Evolutionary conservation across 2,329 filamentous ascomycete genomes (phyloP).

Genomic region (Diaporthe citri): DNA sequence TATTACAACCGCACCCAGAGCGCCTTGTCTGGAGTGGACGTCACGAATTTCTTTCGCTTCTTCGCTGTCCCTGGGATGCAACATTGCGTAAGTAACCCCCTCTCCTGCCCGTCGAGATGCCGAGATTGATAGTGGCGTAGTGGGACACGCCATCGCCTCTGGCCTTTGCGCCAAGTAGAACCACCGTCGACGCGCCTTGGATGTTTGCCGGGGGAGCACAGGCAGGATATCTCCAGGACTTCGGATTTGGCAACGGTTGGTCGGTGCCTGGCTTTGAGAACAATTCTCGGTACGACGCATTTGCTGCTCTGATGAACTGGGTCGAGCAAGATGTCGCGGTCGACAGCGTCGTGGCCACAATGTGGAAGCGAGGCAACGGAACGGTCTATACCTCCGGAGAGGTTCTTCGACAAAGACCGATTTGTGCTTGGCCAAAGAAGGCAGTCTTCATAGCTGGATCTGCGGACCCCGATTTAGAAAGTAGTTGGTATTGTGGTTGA

Average conservation of each 20-base stretch:
- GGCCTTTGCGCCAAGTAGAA: conserved; percentile 40
- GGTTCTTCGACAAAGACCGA: conserved; percentile 42
- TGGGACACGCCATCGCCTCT: conserved; percentile 29
- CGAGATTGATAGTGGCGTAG: neutral
- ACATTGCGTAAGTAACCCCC: conserved; percentile 48
- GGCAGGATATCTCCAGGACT: conserved; percentile 37
- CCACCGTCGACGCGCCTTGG: conserved; percentile 48
- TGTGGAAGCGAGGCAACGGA: conserved; percentile 38
- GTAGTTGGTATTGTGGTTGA: conserved; percentile 31
- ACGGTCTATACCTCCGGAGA: conserved; percentile 39
- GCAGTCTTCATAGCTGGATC: conserved; percentile 30
- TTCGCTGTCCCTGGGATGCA: conserved; percentile 64
- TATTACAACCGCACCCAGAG: conserved; percentile 50
- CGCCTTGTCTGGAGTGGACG: conserved; percentile 43
- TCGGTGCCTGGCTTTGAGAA: conserved; percentile 43
- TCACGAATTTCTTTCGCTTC: conserved; percentile 59
- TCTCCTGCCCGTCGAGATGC: neutral
- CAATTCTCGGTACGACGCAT: conserved; percentile 51
- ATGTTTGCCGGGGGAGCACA: conserved; percentile 50
- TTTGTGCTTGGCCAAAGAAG: conserved; percentile 45
- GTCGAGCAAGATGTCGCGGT: conserved; percentile 41
- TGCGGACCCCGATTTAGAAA: conserved; percentile 19
- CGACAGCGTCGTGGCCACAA: conserved; percentile 39
- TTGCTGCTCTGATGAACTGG: conserved; percentile 41
- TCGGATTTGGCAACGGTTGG: conserved; percentile 42